Evolutionary conservation across 2,329 filamentous ascomycete species (phyloP), one percentile per base, ranked within the genome.

Genomic region (Lasiodiplodia sp.): DNA sequence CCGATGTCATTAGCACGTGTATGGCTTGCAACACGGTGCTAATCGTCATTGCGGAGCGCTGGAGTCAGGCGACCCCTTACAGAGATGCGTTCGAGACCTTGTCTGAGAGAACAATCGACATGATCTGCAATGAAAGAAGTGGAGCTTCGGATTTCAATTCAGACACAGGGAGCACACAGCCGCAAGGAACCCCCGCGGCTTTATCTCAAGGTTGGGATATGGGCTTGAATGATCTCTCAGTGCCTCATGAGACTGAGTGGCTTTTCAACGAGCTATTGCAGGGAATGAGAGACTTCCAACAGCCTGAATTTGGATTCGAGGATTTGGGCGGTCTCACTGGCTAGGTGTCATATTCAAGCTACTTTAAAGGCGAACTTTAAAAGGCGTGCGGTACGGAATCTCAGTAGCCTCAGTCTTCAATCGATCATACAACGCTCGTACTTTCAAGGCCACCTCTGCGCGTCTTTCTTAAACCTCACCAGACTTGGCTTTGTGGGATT

Each of bases 391-490:
- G 28, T 28, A 28, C 28, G 5, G 5, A 28, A 31, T 73, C 7
- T 21, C 69, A n/a, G 28, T 76, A 14, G 71, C 75, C 23, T 58
- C 66, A 18, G 70, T 66, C 8, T 86, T 73, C n/a, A 85, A 73
- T 60, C 74, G 69, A 69, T 87, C 85, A 34, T 86, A 87, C 1
- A 86, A 69, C 2, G 73, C 70, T 1, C 85, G 76, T 0, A 85
- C 85, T 3, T 78, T 75, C 0, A 73, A 75, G 0, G 85, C 87
- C 8, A 87, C 75, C 0, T 85, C 85, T 4, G 81, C 83, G 0
- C 85, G 85, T 2, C 85, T 79, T 71, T 87, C 82, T 71, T 87
- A 85, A 8, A 87, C 82, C 72, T 87, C 85, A 0, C 85, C 85
- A 40, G 86, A 87, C 0, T 85, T 78, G 0, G 85, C 84, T 5